Conservation (phyloP, 225 moss, liverwort and hornwort genomes). For the Pseudisothecium myosuroides region DNA sequence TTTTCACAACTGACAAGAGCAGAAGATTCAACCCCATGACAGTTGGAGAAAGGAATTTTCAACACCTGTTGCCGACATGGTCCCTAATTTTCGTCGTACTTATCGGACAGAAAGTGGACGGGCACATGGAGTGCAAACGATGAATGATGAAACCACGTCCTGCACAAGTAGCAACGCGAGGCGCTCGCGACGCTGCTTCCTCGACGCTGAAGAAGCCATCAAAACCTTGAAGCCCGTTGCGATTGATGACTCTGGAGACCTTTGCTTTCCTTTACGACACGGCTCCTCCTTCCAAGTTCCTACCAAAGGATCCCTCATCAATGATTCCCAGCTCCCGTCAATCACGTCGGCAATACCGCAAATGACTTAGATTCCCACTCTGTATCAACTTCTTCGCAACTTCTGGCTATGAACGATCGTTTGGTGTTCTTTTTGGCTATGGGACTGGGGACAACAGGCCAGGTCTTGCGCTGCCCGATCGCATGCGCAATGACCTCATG, state of each 20-base stretch:
- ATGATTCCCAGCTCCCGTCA: background rate
- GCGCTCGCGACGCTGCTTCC: background rate
- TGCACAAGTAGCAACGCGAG: background rate
- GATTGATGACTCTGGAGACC: background rate
- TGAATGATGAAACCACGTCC: background rate
- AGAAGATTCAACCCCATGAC: background rate
- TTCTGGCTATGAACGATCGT: too few species aligned
- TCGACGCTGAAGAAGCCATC: background rate
- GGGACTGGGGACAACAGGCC: background rate
- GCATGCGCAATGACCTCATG: background rate
- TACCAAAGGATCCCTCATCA: too few species aligned
- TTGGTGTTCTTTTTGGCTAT: rapidly evolving
- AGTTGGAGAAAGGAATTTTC: background rate
- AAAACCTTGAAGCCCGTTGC: background rate
- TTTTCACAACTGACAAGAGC: background rate
- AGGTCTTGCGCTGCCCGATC: background rate
- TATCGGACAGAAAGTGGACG: background rate
- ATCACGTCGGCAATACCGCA: background rate
- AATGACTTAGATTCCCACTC: background rate
- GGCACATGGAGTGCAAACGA: background rate
- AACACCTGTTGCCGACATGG: background rate
- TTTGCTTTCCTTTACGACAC: background rate
- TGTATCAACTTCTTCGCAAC: background rate
- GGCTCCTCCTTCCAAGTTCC: background rate
- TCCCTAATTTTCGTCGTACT: background rate